These are phyloP conservation scores for Onygenales sp. DNA, from an alignment of 2,329 filamentous ascomycete species.

Conservation along the genomic window DNA sequence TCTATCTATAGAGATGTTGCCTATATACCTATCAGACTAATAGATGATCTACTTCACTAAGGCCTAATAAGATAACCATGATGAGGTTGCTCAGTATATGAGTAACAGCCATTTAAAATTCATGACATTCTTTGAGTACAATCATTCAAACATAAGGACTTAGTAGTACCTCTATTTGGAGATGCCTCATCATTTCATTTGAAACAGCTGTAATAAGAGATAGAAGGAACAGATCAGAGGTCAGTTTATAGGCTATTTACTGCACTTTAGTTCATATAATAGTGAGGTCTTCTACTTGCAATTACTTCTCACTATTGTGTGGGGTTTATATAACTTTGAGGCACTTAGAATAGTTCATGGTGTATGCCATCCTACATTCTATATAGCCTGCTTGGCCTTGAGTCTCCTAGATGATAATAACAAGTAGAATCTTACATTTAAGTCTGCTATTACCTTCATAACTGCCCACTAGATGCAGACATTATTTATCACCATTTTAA, in stretches of 20 bases:
- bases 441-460: background rate
- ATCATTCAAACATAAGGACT: background rate
- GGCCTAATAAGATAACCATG: background rate
- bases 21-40: background rate
- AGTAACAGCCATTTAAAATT: background rate
- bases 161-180: background rate
- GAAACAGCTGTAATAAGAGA: background rate
- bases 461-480: background rate
- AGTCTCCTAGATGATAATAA: background rate
- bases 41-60: background rate
- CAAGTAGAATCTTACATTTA: background rate
- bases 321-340: background rate
- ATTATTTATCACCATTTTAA: background rate
- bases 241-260: background rate
- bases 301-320: background rate
- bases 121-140: background rate
- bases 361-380: background rate
- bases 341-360: background rate
- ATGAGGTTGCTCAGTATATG: background rate
- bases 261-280: background rate
- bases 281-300: background rate
- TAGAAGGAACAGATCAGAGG: background rate
- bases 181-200: background rate
- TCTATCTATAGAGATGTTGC: background rate
- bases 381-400: background rate